Conservation (phyloP, 2,329 filamentous ascomycete genomes). For the Chrysoporthe austroafricana region DNA sequence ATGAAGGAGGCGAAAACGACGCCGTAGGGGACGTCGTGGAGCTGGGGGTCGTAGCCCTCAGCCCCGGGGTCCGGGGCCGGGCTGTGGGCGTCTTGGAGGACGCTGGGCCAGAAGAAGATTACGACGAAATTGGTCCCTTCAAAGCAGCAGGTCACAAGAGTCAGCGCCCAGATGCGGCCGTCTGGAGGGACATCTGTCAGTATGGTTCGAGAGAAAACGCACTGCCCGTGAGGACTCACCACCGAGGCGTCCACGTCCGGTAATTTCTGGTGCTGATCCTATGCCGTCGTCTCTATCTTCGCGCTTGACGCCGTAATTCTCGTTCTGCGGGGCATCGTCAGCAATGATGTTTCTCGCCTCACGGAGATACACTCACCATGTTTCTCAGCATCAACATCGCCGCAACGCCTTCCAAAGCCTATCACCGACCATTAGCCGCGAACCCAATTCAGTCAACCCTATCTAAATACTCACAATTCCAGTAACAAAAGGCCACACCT, state of each 20-base stretch:
- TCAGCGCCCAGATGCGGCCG: slow-evolving; percentile 37
- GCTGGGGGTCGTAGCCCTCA: background rate
- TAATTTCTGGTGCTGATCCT: background rate
- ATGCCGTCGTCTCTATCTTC: background rate
- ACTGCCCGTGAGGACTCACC: slow-evolving; percentile 6
- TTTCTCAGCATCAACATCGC: slow-evolving; percentile 37
- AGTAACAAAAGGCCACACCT: slow-evolving; percentile 53
- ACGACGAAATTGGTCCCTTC: slow-evolving; percentile 41
- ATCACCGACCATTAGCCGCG: background rate
- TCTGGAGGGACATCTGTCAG: slow-evolving; percentile 29
- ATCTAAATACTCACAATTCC: slow-evolving; percentile 38
- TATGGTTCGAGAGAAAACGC: background rate
- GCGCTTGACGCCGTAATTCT: slow-evolving; percentile 26
- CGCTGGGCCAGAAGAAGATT: slow-evolving; percentile 40
- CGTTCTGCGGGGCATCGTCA: slow-evolving; percentile 19
- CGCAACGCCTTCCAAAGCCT: slow-evolving; percentile 36
- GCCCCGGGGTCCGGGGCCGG: slow-evolving; percentile 11
- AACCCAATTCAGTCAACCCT: too few species aligned
- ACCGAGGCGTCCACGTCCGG: slow-evolving; percentile 17
- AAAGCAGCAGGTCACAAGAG: slow-evolving; percentile 40
- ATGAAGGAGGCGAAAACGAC: slow-evolving; percentile 60
- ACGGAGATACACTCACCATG: slow-evolving; percentile 30
- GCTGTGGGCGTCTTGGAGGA: slow-evolving; percentile 37
- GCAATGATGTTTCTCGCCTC: background rate
- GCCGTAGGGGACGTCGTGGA: slow-evolving; percentile 34